phyloP scores from a whole-genome alignment of 1,284 basidiomycete genomes.

The Tremellales sp. region DNA sequence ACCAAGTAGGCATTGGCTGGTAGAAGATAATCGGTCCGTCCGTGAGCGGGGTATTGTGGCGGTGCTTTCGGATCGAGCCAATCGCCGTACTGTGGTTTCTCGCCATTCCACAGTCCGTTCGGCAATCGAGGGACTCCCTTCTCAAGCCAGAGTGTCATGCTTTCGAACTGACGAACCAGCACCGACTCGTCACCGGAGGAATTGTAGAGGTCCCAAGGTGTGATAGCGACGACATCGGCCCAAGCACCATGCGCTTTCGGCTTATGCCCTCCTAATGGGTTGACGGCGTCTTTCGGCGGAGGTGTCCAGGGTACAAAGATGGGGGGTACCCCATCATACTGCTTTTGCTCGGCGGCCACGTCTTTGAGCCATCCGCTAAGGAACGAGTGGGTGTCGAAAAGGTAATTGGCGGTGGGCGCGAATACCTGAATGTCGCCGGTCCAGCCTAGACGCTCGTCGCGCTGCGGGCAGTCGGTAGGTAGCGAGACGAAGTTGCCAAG shows the following conservation, averaged over 20 bases:
- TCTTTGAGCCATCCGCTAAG: constrained; percentile 35
- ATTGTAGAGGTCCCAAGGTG: constrained; percentile 30
- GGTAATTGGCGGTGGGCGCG: constrained; percentile 30
- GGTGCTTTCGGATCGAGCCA: constrained; percentile 40
- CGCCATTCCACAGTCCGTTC: constrained; percentile 21
- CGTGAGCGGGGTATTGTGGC: constrained; percentile 18
- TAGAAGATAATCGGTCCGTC: constrained; percentile 27
- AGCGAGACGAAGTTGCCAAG: constrained; percentile 36
- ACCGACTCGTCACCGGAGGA: constrained; percentile 21
- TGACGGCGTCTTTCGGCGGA: constrained; percentile 2
- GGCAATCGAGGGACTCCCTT: constrained; percentile 20
- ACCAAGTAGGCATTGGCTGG: constrained; percentile 36
- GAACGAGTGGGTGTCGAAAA: constrained; percentile 30
- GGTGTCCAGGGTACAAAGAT: constrained; percentile 28
- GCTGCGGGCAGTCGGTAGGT: constrained; percentile 43
- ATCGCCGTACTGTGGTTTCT: constrained; percentile 25
- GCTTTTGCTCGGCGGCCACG: constrained; percentile 22
- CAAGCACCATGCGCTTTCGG: constrained; percentile 20
- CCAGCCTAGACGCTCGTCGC: constrained; percentile 43
- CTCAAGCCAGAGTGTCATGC: constrained; percentile 36
- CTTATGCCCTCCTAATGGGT: constrained; percentile 2
- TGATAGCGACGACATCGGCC: constrained; percentile 29
- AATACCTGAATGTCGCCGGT: constrained; percentile 41
- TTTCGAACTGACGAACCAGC: constrained; percentile 23
- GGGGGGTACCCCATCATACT: constrained; percentile 20